Conservation (phyloP, 2,329 filamentous ascomycete genomes). For the Tothia fuscella region DNA sequence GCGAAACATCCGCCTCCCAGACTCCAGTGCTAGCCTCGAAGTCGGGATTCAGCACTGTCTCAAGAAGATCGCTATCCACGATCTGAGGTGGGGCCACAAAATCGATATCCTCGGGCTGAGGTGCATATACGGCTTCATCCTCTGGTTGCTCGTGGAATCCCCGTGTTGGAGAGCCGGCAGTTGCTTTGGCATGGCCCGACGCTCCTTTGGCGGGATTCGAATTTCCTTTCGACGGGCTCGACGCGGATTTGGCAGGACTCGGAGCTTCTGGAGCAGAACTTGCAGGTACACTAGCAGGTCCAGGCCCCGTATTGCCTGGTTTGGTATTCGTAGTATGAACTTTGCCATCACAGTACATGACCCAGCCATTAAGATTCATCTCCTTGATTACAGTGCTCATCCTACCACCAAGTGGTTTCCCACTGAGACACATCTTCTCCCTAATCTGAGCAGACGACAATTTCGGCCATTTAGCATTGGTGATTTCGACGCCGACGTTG, state of each 20-base stretch:
- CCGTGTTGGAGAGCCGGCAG: not conserved
- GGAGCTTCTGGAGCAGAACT: not conserved
- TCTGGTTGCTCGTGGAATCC: not conserved
- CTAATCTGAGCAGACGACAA: not conserved
- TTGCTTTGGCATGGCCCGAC: not conserved
- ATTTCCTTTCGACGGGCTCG: not conserved
- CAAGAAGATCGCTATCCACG: not conserved
- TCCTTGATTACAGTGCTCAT: conserved; percentile 58
- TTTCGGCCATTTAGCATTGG: conserved; percentile 12
- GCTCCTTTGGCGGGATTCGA: not conserved
- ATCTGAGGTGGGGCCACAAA: not conserved
- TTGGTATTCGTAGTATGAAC: not conserved
- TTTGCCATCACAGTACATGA: conserved; percentile 38
- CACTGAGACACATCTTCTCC: not conserved
- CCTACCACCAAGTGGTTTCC: conserved; percentile 10
- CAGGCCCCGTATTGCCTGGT: too few species aligned
- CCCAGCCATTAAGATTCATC: conserved; percentile 52
- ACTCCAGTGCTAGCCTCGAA: not conserved
- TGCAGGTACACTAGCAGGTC: not conserved
- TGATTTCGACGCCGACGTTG: conserved; percentile 16
- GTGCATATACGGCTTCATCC: not conserved
- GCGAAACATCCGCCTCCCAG: conserved; percentile 1
- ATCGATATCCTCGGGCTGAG: not conserved
- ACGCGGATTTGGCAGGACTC: not conserved
- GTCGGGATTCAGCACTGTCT: not conserved